Conservation (phyloP, 1,284 basidiomycete species). For the Amylostereum areolatum region DNA sequence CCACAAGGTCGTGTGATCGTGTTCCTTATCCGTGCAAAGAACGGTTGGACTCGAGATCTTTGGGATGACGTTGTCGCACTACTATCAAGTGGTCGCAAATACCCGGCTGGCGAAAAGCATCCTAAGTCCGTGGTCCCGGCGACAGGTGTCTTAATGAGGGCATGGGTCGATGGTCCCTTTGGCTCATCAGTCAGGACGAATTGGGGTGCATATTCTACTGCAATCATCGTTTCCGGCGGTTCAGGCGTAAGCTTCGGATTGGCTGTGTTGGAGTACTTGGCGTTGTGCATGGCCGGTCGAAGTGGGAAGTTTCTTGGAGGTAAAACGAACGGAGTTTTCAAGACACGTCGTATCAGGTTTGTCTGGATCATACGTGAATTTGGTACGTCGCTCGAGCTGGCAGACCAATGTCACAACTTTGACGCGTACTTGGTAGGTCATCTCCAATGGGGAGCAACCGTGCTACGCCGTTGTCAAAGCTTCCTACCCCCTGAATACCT, state of each 20-base stretch:
- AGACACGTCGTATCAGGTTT: conserved; percentile 63
- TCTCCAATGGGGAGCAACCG: conserved; percentile 75
- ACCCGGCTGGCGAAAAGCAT: conserved; percentile 28
- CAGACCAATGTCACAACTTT: not conserved
- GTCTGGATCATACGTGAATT: conserved; percentile 85
- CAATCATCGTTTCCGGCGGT: conserved; percentile 73
- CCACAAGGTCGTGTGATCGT: conserved; percentile 55
- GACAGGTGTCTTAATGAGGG: conserved; percentile 55
- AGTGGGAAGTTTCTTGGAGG: conserved; percentile 42
- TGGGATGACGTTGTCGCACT: conserved; percentile 51
- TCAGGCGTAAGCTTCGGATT: conserved; percentile 78
- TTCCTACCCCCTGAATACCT: conserved; percentile 55
- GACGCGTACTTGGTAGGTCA: conserved; percentile 45
- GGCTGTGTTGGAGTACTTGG: conserved; percentile 68
- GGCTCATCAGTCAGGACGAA: conserved; percentile 65
- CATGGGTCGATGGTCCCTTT: conserved; percentile 73
- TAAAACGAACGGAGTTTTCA: conserved; percentile 36
- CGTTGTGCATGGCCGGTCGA: conserved; percentile 53
- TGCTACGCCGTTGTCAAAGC: conserved; percentile 62
- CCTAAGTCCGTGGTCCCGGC: conserved; percentile 25
- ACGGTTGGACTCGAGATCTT: conserved; percentile 72
- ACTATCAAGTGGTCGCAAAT: conserved; percentile 22
- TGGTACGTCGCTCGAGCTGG: conserved; percentile 36
- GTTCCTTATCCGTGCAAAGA: conserved; percentile 71
- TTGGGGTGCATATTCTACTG: conserved; percentile 63